These are phyloP conservation scores for Kickxella alabastrina DNA, from an alignment of 192 early-diverging fungal species.

Conservation along the genomic window DNA sequence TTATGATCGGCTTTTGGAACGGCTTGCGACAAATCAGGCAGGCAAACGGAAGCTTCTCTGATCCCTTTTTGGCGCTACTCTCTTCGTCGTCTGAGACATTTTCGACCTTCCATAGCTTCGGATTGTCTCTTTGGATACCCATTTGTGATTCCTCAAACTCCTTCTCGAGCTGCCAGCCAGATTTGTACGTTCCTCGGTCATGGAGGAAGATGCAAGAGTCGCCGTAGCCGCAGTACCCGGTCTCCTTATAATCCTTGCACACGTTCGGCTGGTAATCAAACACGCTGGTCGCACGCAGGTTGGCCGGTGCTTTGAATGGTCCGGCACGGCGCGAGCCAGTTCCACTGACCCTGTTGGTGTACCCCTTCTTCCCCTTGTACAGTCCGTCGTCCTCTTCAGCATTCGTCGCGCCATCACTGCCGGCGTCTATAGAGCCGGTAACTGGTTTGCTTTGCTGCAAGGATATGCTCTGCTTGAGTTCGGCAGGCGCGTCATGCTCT, in stretches of 20 bases:
- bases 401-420: constrained; percentile 5
- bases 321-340: constrained; percentile 55
- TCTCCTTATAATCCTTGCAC: constrained; percentile 99
- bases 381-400: constrained; percentile 49
- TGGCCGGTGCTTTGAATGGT: constrained; percentile 37
- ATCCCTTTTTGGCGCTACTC: constrained; percentile 51
- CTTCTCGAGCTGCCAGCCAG: constrained; percentile 94
- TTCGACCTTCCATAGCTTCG: constrained; percentile 50
- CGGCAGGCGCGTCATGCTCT: constrained; percentile 51
- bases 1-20: constrained; percentile 86
- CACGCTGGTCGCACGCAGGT: constrained; percentile 42
- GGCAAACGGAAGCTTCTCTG: constrained; percentile 90
- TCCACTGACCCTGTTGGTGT: constrained; percentile 63
- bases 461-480: too few relatives aligned
- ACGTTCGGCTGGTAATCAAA: constrained; percentile 97
- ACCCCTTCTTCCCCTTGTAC: constrained; percentile 67
- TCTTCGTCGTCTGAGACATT: constrained; percentile 32
- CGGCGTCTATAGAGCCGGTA: too few relatives aligned
- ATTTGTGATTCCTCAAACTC: constrained; percentile 93
- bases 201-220: constrained; percentile 98
- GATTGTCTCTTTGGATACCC: constrained; percentile 53
- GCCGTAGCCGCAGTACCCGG: constrained; percentile 95
- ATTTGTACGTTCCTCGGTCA: constrained; percentile 95
- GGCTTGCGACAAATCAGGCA: constrained; percentile 89
- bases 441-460: too few relatives aligned